Conservation (phyloP, 768 basidiomycete species). For the Boletus patriciae region DNA sequence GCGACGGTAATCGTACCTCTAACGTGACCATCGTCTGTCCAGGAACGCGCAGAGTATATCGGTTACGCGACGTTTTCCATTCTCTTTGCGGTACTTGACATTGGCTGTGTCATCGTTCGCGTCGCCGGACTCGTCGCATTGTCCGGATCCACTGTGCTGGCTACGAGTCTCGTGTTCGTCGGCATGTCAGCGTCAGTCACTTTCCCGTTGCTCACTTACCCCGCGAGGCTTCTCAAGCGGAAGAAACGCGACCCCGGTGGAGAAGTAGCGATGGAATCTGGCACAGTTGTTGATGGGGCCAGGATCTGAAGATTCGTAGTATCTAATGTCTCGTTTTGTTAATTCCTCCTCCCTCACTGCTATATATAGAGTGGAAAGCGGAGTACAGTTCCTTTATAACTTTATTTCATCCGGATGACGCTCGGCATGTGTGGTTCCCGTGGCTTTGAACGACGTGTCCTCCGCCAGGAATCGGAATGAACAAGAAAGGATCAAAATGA, state of each 20-base stretch:
- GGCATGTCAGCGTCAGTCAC: slow-evolving; percentile 7
- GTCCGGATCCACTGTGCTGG: slow-evolving; percentile 14
- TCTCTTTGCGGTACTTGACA: slow-evolving; percentile 20
- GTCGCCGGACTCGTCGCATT: slow-evolving; percentile 10
- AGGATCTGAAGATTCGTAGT: not conserved
- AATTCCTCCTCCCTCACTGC: no score
- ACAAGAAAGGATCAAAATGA: no score
- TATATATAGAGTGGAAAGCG: no score
- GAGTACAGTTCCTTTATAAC: no score
- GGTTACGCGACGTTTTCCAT: slow-evolving; percentile 18
- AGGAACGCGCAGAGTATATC: slow-evolving; percentile 15
- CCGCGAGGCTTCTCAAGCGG: not conserved
- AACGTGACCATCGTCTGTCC: not conserved
- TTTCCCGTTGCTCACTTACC: slow-evolving; percentile 2
- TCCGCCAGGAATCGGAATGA: no score
- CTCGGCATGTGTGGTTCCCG: no score
- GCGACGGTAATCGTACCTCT: not conserved
- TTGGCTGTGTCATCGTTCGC: slow-evolving; percentile 22
- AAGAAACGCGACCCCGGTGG: not conserved
- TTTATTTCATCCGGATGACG: no score
- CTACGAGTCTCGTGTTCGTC: slow-evolving; percentile 10
- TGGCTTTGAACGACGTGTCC: not conserved
- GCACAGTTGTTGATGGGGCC: not conserved
- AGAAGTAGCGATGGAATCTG: slow-evolving; percentile 5
- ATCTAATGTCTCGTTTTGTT: no score